Evolutionary conservation across 371 early-diverging fungal genomes (phyloP), one percentile per base, ranked within the genome.

Genomic region (Apophysomyces elegans): DNA sequence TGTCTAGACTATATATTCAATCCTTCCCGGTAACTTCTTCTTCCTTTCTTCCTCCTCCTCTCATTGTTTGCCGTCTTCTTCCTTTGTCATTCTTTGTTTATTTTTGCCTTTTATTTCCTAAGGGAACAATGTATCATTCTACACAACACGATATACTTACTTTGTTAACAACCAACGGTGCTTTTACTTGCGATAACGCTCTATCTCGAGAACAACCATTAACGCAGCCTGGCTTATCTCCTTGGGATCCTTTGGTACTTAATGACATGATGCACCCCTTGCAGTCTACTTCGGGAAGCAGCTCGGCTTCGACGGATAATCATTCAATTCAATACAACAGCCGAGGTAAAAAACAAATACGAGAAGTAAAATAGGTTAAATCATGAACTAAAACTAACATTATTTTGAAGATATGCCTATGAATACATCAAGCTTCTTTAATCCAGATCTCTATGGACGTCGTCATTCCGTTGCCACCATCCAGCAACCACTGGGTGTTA

Each of bases 241-340:
- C 46, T 45, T 45, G 46, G 46, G 46, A 45, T 45, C 46, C 46
- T n/a, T 45, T 45, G 46, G 46, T 45, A 45, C 46, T 45, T 13
- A 45, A 45, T 45, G 46, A 45, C 46, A 45, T 45, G 46, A 45
- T 45, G 46, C 46, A 45, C 46, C 46, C 46, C 46, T 18, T 45
- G 46, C 46, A 45, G 46, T n/a, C 46, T n/a, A 18, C 46, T 45
- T 45, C 46, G 46, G 46, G 46, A 45, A 45, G n/a, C 46, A 18
- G n/a, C 46, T 45, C 46, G 46, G 46, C 46, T n/a, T 45, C 46
- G 4, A 13, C 46, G 46, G 46, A 45, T 45, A 45, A 45, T 45
- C 46, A 45, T 45, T 45, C 46, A 45, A 45, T 45, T 45, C 46
- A 45, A 45, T 45, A 45, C 46, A 18, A 45, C 46, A 45, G n/a